A percentile compares a stretch with the other conserved stretches of the same genome.
Evolutionary conservation across 2,329 filamentous ascomycete species (phyloP).

Genomic region (Stagonosporopsis vannaccii): DNA sequence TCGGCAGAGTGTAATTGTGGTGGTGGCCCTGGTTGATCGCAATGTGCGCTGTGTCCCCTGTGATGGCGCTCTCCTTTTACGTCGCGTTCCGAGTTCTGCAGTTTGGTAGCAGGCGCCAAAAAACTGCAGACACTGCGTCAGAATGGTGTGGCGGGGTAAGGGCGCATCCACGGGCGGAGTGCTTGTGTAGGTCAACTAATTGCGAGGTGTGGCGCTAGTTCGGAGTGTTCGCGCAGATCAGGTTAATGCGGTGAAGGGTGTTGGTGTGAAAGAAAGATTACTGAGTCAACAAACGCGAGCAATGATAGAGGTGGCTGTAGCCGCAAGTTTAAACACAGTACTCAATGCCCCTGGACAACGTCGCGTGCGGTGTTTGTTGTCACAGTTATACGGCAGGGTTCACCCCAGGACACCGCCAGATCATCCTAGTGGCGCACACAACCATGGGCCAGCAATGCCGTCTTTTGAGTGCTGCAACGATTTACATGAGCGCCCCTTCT

Average conservation of each 20-base stretch:
- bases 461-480: not conserved
- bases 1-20: conserved; percentile 15
- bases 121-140: conserved; percentile 1
- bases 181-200: conserved; percentile 13
- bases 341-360: conserved; percentile 1
- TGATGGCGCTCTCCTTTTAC: conserved; percentile 14
- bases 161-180: conserved; percentile 19
- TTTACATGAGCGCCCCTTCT: not conserved
- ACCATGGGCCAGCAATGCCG: not conserved
- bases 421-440: not conserved
- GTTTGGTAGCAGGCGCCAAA: not conserved
- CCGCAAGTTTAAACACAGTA: not conserved
- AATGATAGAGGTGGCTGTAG: not conserved
- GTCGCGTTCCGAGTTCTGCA: conserved; percentile 1
- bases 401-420: conserved; percentile 7
- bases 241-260: conserved; percentile 19
- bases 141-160: conserved; percentile 24
- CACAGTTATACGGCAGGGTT: conserved; percentile 9
- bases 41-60: conserved; percentile 19
- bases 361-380: conserved; percentile 17
- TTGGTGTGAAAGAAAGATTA: not conserved
- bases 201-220: conserved; percentile 25
- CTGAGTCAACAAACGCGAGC: not conserved
- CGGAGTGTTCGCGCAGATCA: conserved; percentile 29
- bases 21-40: conserved; percentile 14